A percentile compares a stretch with the other conserved stretches of the same genome.
These are phyloP conservation scores for Syzygium aqueum DNA, from an alignment of 345 rosid species.

Conservation along the genomic window DNA sequence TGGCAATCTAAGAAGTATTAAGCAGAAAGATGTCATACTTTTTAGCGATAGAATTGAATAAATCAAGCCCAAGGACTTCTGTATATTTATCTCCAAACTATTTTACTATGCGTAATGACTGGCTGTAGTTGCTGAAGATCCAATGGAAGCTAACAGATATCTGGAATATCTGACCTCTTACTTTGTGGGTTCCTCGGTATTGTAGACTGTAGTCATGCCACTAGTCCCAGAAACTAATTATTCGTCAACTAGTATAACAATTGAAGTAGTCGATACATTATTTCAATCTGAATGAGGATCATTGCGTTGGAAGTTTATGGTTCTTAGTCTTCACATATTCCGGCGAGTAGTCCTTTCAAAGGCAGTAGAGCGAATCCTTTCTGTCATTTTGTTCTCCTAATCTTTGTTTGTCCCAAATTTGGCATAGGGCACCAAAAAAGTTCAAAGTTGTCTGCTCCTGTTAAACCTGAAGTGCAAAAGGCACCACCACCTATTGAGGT, in stretches of 20 bases:
- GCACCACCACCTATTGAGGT: conserved; percentile 26
- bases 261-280: neutral
- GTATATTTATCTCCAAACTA: neutral
- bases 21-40: neutral
- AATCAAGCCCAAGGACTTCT: neutral
- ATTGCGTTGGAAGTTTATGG: neutral
- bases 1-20: neutral
- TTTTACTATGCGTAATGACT: neutral
- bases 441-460: conserved; percentile 25
- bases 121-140: neutral
- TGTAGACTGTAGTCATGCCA: neutral
- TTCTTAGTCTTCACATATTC: neutral
- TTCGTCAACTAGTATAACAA: neutral
- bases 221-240: neutral
- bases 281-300: neutral
- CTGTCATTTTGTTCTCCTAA: neutral
- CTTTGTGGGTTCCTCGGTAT: neutral
- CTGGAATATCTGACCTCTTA: neutral
- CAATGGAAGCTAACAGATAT: neutral
- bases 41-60: neutral
- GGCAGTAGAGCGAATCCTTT: neutral
- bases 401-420: neutral
- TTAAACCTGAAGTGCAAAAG: conserved; percentile 29
- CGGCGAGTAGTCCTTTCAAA: neutral
- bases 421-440: conserved; percentile 12